These are phyloP conservation scores for Skeletonema menzelii DNA, from an alignment of 108 stramenopile genomes.

Conservation along the genomic window DNA sequence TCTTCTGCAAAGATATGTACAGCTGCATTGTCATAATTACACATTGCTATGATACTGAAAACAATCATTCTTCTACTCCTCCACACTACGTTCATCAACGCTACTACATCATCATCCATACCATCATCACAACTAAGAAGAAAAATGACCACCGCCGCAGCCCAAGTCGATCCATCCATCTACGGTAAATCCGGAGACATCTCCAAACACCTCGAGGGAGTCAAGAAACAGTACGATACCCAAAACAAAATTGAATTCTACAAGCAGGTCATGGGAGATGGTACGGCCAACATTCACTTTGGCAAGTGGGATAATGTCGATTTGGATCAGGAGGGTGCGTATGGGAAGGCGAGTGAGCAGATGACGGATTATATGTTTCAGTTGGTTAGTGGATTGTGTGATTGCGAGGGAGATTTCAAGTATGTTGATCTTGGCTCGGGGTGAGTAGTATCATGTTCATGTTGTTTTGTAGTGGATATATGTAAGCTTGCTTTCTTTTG, in stretches of 20 bases:
- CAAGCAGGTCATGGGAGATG: constrained; percentile 29
- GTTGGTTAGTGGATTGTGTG: not conserved
- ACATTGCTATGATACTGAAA: too few species aligned
- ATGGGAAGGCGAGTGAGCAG: constrained; percentile 23
- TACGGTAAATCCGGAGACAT: constrained; percentile 30
- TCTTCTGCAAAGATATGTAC: not conserved
- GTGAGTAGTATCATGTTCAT: not conserved
- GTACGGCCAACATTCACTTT: constrained; percentile 27
- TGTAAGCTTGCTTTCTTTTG: too few species aligned
- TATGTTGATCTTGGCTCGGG: constrained; percentile 14
- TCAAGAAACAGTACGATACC: constrained; percentile 19
- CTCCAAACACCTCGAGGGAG: constrained; percentile 42
- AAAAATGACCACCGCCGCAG: constrained; percentile 5
- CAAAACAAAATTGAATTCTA: constrained; percentile 22
- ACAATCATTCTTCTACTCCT: not conserved
- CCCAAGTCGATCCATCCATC: constrained; percentile 24
- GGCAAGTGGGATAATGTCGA: constrained; percentile 24
- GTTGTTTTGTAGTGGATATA: too few species aligned
- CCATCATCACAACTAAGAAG: too few species aligned
- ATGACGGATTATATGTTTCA: constrained; percentile 33
- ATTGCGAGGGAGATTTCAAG: not conserved
- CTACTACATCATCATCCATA: not conserved
- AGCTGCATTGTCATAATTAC: not conserved
- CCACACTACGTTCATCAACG: not conserved
- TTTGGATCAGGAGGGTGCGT: constrained; percentile 16